Evolutionary conservation across 2,329 filamentous ascomycete species (phyloP).

Genomic region (Colletotrichum tropicicola): DNA sequence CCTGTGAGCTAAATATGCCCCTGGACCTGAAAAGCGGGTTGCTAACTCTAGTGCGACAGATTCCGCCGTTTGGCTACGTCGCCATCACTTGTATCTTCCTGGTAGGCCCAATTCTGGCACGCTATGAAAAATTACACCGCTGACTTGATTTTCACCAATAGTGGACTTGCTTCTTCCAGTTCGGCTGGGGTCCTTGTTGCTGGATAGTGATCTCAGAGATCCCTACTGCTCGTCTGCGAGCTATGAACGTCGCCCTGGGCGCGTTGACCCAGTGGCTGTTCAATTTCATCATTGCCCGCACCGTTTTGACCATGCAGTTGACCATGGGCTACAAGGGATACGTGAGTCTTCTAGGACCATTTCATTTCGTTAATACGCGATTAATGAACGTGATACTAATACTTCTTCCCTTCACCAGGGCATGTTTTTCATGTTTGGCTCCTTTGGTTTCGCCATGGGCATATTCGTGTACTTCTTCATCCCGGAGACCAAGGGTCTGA

Average conservation of each 20-base stretch:
- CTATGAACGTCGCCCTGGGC: constrained; percentile 73
- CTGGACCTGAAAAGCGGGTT: no score
- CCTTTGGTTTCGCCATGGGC: constrained; percentile 72
- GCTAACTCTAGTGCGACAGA: constrained; percentile 35
- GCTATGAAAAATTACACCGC: not conserved
- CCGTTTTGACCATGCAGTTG: constrained; percentile 74
- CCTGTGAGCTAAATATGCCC: constrained; percentile 41
- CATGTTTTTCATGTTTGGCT: constrained; percentile 75
- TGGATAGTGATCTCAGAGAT: constrained; percentile 80
- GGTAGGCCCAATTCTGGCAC: not conserved
- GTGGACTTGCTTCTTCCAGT: constrained; percentile 78
- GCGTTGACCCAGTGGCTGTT: constrained; percentile 79
- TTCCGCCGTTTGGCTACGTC: constrained; percentile 74
- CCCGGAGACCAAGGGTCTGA: constrained; percentile 75
- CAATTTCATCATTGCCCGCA: constrained; percentile 76
- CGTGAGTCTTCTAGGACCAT: constrained; percentile 38
- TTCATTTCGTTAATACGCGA: no score
- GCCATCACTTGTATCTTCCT: constrained; percentile 78
- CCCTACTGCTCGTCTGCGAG: constrained; percentile 71
- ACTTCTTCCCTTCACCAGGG: constrained; percentile 47
- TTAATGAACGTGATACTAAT: no score
- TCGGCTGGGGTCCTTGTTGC: constrained; percentile 76
- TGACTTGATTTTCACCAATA: no score
- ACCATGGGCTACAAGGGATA: constrained; percentile 54
- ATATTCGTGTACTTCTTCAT: constrained; percentile 74